Conservation (phyloP, 495 filamentous ascomycete species). For the Tuber indicum region DNA sequence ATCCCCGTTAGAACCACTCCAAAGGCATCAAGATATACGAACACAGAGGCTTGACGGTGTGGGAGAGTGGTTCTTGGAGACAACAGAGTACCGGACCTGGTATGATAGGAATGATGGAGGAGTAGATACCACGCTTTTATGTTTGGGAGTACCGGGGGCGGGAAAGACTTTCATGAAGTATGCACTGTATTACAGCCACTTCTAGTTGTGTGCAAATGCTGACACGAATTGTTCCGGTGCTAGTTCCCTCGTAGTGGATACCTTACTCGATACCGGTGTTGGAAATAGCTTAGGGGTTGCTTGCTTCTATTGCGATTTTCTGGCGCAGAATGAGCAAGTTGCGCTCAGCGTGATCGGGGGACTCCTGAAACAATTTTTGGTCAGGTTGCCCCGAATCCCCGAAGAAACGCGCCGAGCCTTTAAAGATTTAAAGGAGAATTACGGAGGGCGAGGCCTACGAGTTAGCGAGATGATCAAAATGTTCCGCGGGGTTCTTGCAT, state of each 20-base stretch:
- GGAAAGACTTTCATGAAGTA: conserved; percentile 1
- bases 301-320: not conserved
- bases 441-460: not conserved
- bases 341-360: not conserved
- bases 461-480: not conserved
- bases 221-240: not conserved
- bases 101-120: not conserved
- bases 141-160: not conserved
- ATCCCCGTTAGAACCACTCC: not conserved
- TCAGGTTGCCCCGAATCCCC: not conserved
- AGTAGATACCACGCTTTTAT: not conserved
- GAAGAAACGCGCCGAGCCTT: not conserved
- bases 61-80: not conserved
- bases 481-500: not conserved
- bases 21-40: not conserved
- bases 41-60: not conserved
- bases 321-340: not conserved
- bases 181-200: not conserved
- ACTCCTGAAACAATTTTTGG: not conserved
- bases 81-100: not conserved
- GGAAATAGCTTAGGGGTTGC: not conserved
- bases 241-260: not conserved
- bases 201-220: not conserved
- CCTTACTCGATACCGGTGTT: not conserved
- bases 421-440: not conserved